Evolutionary conservation across 2,329 filamentous ascomycete genomes (phyloP), one percentile per base, ranked within the genome.

Genomic region (Pseudogymnoascus sp.): DNA sequence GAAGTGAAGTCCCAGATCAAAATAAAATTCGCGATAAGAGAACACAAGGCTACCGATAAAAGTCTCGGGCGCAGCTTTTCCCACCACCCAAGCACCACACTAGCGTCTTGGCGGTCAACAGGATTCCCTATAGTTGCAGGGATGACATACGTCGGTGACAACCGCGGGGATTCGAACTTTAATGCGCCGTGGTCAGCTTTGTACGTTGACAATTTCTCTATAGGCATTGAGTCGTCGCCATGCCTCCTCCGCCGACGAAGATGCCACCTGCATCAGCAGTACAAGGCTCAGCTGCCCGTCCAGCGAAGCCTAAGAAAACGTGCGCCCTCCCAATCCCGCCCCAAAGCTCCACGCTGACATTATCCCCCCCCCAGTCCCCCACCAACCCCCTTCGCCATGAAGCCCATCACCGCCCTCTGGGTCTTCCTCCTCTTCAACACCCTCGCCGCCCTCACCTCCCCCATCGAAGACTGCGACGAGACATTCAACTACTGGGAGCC

Each of bases 401-500:
- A 89, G 69, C 85, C 91, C 63, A 89, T 90, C 69, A 82, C 85
- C 57, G 89, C 89, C 11, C 96, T 97, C 75, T 95, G 90, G 73
- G 77, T 91, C 67, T 95, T 96, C 75, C 79, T 96, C 54, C 79
- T 80, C 31, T 87, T 89, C 68, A 92, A 92, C 73, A 69, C 89
- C 16, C 71, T 93, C 21, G 90, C 93, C 6, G 95, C 93, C 10
- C 72, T 89, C 34, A 93, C 88, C 74, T 88, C 92, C 1, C 95
- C 95, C 0, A 96, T 99, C 68, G 93, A 97, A 75, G 95, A 99
- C 77, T 99, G 95, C 75, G 95, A 99, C 72, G 95, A 99, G 79
- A 93, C 93, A 10, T 99, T 96, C 83, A 99, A 99, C 76, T 99
- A 96, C 80, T 99, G 93, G 92, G 95, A 99, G 72, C 93, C 95